A percentile compares a stretch with the other conserved stretches of the same genome.
Conservation (phyloP, 495 filamentous ascomycete genomes). For the Niebla homalea region DNA sequence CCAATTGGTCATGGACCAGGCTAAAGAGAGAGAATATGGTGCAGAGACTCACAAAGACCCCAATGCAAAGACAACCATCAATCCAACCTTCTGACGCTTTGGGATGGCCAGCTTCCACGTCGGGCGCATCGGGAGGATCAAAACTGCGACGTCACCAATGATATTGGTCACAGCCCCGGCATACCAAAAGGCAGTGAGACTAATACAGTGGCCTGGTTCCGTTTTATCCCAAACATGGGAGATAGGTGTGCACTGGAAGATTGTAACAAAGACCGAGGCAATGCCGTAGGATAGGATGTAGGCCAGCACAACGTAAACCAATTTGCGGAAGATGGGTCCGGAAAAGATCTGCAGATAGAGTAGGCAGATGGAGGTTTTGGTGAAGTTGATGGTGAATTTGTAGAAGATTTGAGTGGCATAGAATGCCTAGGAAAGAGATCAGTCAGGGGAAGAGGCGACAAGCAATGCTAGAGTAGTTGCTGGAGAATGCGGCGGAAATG, state of each 20-base stretch:
- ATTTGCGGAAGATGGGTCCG: conserved; percentile 22
- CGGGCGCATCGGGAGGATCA: conserved; percentile 27
- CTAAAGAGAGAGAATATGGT: too few species aligned
- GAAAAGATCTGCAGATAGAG: conserved; percentile 19
- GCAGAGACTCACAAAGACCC: conserved; percentile 19
- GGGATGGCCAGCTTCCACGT: conserved; percentile 15
- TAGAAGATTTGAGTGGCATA: conserved; percentile 27
- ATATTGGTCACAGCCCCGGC: conserved; percentile 36
- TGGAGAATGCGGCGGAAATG: not conserved
- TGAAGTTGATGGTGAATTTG: conserved; percentile 24
- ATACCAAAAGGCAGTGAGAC: conserved; percentile 31
- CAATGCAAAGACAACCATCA: conserved; percentile 18
- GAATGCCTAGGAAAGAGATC: conserved; percentile 16
- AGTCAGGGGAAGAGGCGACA: not conserved
- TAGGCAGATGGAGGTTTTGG: conserved; percentile 25
- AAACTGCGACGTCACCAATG: conserved; percentile 31
- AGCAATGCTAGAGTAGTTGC: too few species aligned
- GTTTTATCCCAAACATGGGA: conserved; percentile 26
- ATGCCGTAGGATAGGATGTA: conserved; percentile 28
- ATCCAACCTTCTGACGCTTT: conserved; percentile 10
- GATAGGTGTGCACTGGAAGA: conserved; percentile 35
- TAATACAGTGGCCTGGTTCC: conserved; percentile 29
- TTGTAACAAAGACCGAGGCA: conserved; percentile 28
- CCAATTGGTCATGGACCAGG: not conserved
- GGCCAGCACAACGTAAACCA: conserved; percentile 24